phyloP scores from a whole-genome alignment of 2,329 filamentous ascomycete genomes.

The Alternaria brassicicola region DNA sequence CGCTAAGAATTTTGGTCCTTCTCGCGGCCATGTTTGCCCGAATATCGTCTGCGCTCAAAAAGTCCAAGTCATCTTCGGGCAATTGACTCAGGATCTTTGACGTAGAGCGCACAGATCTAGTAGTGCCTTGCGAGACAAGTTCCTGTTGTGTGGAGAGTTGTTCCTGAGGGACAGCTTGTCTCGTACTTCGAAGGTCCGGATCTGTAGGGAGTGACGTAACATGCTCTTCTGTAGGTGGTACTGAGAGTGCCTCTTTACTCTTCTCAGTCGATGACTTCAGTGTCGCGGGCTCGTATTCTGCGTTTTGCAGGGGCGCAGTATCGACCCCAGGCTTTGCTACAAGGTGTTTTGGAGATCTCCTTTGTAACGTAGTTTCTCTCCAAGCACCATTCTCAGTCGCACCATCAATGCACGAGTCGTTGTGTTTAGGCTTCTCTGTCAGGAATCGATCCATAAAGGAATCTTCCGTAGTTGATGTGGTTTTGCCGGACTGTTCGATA shows the following conservation, averaged over 20 bases:
- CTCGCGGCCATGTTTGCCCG: constrained; percentile 51
- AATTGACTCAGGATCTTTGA: constrained; percentile 40
- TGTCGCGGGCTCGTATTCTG: neutral
- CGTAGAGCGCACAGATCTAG: constrained; percentile 19
- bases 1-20: constrained; percentile 9
- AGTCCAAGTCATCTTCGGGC: constrained; percentile 50
- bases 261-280: neutral
- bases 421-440: constrained; percentile 10
- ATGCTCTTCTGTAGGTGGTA: neutral
- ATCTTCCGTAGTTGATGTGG: constrained; percentile 17
- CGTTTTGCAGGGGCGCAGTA: neutral
- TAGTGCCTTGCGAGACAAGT: neutral
- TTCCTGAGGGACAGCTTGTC: neutral
- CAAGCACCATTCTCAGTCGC: constrained; percentile 17
- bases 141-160: neutral
- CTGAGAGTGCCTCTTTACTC: neutral
- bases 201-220: neutral
- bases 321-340: neutral
- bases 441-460: constrained; percentile 37
- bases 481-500: constrained; percentile 3
- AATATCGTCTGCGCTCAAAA: constrained; percentile 51
- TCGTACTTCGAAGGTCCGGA: neutral
- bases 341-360: constrained; percentile 4
- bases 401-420: neutral
- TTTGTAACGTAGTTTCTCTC: constrained; percentile 36